phyloP scores from a whole-genome alignment of 176 grass and related monocot genomes.

The Otatea glauca region DNA sequence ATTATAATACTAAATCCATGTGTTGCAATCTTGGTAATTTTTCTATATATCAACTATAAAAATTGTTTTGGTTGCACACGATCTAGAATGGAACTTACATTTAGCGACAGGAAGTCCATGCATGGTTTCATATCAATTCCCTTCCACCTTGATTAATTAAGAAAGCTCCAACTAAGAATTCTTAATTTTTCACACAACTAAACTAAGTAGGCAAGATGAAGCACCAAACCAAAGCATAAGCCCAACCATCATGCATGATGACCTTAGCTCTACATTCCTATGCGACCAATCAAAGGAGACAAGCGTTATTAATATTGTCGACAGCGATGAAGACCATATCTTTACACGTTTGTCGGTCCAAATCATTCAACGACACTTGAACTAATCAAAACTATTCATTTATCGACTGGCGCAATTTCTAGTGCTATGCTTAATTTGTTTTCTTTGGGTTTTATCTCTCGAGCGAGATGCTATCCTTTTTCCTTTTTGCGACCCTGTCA shows the following conservation, averaged over 20 bases:
- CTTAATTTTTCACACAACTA: not conserved
- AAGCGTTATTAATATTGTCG: constrained; percentile 3
- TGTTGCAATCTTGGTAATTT: not conserved
- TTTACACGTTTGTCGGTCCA: constrained; percentile 49
- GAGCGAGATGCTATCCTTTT: not conserved
- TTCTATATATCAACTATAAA: not conserved
- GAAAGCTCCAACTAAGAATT: not conserved
- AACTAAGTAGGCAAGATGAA: not conserved
- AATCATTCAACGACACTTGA: constrained; percentile 49
- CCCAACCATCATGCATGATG: constrained; percentile 18
- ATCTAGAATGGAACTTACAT: not conserved
- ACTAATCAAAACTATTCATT: not conserved
- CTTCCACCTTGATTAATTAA: constrained; percentile 17
- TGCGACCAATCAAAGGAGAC: constrained; percentile 41
- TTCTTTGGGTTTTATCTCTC: not conserved
- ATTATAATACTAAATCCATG: too few relatives aligned
- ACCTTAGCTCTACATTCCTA: constrained; percentile 37
- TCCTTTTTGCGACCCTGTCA: constrained; percentile 5
- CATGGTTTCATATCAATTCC: not conserved
- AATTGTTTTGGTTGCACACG: not conserved
- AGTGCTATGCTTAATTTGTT: not conserved
- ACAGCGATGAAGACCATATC: constrained; percentile 44
- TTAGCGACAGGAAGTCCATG: not conserved
- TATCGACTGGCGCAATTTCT: not conserved
- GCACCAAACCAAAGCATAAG: constrained; percentile 33